Percentiles rank a stretch among this genome's conserved stretches.
Conservation (phyloP, 345 rosid genomes). For the Sonneratia caseolaris region DNA sequence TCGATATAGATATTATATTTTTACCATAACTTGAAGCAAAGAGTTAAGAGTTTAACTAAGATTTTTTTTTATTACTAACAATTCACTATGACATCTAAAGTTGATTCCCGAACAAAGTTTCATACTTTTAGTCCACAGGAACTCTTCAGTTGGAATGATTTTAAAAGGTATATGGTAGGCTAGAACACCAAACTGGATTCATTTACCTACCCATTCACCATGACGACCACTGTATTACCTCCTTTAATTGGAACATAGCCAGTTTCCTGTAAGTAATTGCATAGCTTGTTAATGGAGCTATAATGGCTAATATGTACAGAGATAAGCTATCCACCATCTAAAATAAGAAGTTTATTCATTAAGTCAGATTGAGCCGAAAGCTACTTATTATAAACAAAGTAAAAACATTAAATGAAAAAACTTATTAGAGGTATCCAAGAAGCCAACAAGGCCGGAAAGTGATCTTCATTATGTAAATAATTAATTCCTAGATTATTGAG, state of each 20-base stretch:
- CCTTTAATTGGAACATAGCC: conserved; percentile 87
- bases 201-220: conserved; percentile 80
- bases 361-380: not conserved
- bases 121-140: not conserved
- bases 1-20: not conserved
- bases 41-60: not conserved
- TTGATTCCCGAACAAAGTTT: not conserved
- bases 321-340: not conserved
- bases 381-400: not conserved
- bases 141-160: not conserved
- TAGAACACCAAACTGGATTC: not conserved
- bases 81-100: not conserved
- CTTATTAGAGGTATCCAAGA: not conserved
- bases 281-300: conserved; percentile 1
- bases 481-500: not conserved
- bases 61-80: not conserved
- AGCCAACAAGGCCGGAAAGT: not conserved
- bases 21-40: not conserved
- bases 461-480: not conserved
- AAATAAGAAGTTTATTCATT: not conserved
- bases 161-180: not conserved
- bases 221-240: conserved; percentile 85
- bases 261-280: conserved; percentile 60
- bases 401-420: not conserved
- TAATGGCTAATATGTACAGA: not conserved